Evolutionary conservation across 2,329 filamentous ascomycete genomes (phyloP), one percentile per base, ranked within the genome.

Genomic region (Epichloe amarillans): DNA sequence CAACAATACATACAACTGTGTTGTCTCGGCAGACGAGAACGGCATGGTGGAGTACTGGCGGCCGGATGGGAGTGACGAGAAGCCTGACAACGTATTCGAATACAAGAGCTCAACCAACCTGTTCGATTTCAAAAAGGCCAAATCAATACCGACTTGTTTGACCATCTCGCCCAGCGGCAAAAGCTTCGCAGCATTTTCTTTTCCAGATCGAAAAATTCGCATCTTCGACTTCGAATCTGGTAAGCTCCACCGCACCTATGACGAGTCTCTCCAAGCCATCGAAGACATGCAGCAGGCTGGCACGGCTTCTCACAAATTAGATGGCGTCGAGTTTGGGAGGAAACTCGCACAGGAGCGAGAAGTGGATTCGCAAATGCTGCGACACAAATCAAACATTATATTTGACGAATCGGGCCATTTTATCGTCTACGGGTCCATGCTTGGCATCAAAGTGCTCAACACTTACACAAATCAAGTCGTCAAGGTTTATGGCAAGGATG

Each of bases 31-130:
- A 0, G 94, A 98, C 57, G 83, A 91, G 58, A 80, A 80, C 50
- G 91, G 93, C 23, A 97, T 97, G 91, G 65, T 98, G 10, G 93
- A 98, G 66, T 98, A 98, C 69, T 98, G 93, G 93, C 79, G 80
- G 52, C 89, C 93, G 0, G 79, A 78, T 55, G 82, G 80, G 2
- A 82, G 73, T 39, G 96, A 88, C 64, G 88, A 95, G 61, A 96
- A 97, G 66, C 93, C 93, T 0, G 83, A 89, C 58, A 88, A 81
- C 49, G 89, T 98, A 17, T 98, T 95, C 64, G 79, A 88, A 57
- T 87, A 89, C 70, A 98, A 98, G 69, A 95, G 88, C 63, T 84
- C 86, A 1, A 98, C 93, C 3, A 93, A 87, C 61, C 75, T 98
- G 1, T 98, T 97, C 62, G 91, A 95, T 49, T 97, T 98, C 72